Conservation (phyloP, 2,329 filamentous ascomycete genomes). For the Magnaporthiopsis poae region DNA sequence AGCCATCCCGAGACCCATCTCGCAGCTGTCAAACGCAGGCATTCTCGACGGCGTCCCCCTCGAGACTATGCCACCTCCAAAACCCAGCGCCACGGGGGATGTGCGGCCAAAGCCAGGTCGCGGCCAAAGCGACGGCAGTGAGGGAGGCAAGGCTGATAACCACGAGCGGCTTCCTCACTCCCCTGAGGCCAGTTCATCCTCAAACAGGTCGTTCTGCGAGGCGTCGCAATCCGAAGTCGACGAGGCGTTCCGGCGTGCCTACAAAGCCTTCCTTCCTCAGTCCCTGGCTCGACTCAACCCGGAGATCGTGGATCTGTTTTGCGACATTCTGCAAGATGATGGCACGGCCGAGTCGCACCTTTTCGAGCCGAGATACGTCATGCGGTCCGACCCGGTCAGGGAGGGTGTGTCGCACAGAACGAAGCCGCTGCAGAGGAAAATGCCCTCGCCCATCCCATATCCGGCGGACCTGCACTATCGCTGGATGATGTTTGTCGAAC, state of each 20-base stretch:
- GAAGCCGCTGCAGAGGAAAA: conserved; percentile 1
- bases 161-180: conserved; percentile 12
- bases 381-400: conserved; percentile 12
- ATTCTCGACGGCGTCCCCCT: conserved; percentile 23
- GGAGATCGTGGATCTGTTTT: conserved; percentile 50
- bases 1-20: conserved; percentile 22
- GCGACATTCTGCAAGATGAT: conserved; percentile 50
- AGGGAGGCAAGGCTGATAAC: conserved; percentile 15
- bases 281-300: conserved; percentile 43
- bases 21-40: conserved; percentile 23
- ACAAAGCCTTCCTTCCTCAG: conserved; percentile 41
- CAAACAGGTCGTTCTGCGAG: conserved; percentile 15
- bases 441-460: background rate
- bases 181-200: conserved; percentile 13
- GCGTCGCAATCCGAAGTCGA: conserved; percentile 12
- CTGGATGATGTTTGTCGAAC: conserved; percentile 54
- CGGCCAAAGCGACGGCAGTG: conserved; percentile 13
- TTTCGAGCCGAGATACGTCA: conserved; percentile 30
- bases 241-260: conserved; percentile 17
- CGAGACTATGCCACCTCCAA: conserved; percentile 25
- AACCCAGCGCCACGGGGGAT: conserved; percentile 14
- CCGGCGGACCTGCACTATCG: conserved; percentile 4
- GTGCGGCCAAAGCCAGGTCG: conserved; percentile 15
- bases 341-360: conserved; percentile 40
- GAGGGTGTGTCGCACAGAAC: conserved; percentile 2